These are phyloP conservation scores for Solanum chacoense DNA, from an alignment of 305 asterid genomes.

Conservation along the genomic window DNA sequence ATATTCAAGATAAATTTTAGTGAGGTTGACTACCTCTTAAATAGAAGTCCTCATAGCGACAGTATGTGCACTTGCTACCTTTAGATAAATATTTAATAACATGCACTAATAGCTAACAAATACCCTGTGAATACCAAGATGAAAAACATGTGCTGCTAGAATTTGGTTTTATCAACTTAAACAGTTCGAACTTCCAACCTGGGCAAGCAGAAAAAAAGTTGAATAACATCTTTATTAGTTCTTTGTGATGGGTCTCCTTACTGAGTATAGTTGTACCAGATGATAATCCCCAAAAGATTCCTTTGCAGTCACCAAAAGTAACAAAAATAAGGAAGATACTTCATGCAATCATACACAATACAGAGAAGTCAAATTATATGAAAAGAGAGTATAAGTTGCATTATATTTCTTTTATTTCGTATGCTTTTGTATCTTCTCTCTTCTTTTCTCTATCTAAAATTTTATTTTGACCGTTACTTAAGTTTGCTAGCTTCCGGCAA, in stretches of 20 bases:
- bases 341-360: background rate
- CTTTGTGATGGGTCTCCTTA: background rate
- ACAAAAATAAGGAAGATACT: background rate
- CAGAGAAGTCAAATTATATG: background rate
- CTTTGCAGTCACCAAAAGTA: background rate
- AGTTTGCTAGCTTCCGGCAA: too few relatives aligned
- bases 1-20: background rate
- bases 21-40: background rate
- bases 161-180: background rate
- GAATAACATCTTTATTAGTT: background rate
- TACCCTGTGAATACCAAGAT: background rate
- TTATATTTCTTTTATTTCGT: too few relatives aligned
- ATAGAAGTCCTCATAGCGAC: too few relatives aligned
- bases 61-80: too few relatives aligned
- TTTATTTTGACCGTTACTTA: too few relatives aligned
- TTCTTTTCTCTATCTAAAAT: too few relatives aligned
- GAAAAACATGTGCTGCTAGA: background rate
- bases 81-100: too few relatives aligned
- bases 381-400: background rate
- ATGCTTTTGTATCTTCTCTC: too few relatives aligned
- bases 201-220: background rate
- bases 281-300: background rate
- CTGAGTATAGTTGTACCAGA: background rate
- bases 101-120: background rate
- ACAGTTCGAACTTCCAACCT: background rate